phyloP scores from a whole-genome alignment of 108 stramenopile genomes.

The Epipyxis sp. region DNA sequence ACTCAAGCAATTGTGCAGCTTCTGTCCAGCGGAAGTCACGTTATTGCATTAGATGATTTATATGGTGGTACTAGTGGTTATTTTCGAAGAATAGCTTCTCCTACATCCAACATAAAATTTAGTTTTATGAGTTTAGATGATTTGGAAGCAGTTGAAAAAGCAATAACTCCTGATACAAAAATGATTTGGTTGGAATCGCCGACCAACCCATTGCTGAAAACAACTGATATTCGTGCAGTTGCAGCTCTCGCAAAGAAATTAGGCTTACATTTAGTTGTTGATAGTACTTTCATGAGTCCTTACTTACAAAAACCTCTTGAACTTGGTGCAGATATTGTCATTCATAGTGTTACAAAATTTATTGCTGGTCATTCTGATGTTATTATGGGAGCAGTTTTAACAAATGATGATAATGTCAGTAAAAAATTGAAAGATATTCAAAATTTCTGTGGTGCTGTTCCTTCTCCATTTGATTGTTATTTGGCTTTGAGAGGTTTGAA shows the following conservation, averaged over 20 bases:
- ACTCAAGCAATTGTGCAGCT: conserved; percentile 71
- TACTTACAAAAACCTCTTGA: conserved; percentile 80
- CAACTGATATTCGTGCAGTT: conserved; percentile 67
- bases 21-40: conserved; percentile 66
- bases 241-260: conserved; percentile 57
- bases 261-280: conserved; percentile 70
- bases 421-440: conserved; percentile 72
- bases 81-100: conserved; percentile 67
- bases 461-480: conserved; percentile 79
- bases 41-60: conserved; percentile 76
- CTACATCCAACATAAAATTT: conserved; percentile 64
- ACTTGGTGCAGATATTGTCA: conserved; percentile 73
- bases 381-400: conserved; percentile 72
- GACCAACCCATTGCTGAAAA: conserved; percentile 78
- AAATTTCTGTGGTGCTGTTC: conserved; percentile 83
- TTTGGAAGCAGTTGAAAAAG: conserved; percentile 61
- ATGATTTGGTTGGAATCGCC: conserved; percentile 85
- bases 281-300: conserved; percentile 86
- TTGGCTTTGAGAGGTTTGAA: conserved; percentile 79
- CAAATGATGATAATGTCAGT: conserved; percentile 62
- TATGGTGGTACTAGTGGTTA: conserved; percentile 80
- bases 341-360: conserved; percentile 80
- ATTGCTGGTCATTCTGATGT: conserved; percentile 85
- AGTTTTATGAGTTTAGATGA: conserved; percentile 70
- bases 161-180: conserved; percentile 67